Conservation (phyloP, 2,329 filamentous ascomycete genomes). For the Fusarium sp. region DNA sequence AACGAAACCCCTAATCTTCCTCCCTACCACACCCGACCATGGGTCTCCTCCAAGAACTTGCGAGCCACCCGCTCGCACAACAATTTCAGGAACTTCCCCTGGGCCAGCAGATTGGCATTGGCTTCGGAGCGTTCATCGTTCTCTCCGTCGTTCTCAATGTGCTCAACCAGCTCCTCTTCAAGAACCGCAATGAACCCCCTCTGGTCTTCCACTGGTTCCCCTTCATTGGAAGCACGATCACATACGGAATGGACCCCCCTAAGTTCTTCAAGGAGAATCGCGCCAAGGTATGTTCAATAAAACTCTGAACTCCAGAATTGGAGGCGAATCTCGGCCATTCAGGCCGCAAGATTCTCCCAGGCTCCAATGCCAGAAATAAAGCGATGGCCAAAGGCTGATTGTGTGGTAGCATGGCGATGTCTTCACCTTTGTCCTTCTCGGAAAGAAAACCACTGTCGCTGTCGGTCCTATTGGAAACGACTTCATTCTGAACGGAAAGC, state of each 20-base stretch:
- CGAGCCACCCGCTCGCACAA: conserved; percentile 62
- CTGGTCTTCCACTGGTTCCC: conserved; percentile 86
- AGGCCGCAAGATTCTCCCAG: not conserved
- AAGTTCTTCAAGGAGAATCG: conserved; percentile 83
- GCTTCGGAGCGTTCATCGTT: conserved; percentile 59
- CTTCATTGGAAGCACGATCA: conserved; percentile 89
- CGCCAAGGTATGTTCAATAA: conserved; percentile 71
- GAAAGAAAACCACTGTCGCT: conserved; percentile 89
- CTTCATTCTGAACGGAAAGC: conserved; percentile 91
- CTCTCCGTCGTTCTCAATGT: conserved; percentile 82
- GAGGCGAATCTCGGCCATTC: not conserved
- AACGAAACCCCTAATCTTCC: conserved; percentile 6
- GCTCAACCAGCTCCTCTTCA: conserved; percentile 81
- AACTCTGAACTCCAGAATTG: not conserved
- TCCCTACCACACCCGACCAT: conserved; percentile 53
- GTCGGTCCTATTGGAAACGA: conserved; percentile 87
- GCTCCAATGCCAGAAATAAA: not conserved
- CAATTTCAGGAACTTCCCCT: conserved; percentile 63
- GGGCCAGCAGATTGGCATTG: conserved; percentile 61
- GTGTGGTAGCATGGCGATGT: conserved; percentile 80
- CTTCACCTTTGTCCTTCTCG: conserved; percentile 89
- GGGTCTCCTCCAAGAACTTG: conserved; percentile 67
- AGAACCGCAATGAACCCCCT: conserved; percentile 84
- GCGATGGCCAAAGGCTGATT: conserved; percentile 22
- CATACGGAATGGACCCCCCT: conserved; percentile 95